phyloP scores from a whole-genome alignment of 202 grass and related monocot species.

The Zizania palustris region DNA sequence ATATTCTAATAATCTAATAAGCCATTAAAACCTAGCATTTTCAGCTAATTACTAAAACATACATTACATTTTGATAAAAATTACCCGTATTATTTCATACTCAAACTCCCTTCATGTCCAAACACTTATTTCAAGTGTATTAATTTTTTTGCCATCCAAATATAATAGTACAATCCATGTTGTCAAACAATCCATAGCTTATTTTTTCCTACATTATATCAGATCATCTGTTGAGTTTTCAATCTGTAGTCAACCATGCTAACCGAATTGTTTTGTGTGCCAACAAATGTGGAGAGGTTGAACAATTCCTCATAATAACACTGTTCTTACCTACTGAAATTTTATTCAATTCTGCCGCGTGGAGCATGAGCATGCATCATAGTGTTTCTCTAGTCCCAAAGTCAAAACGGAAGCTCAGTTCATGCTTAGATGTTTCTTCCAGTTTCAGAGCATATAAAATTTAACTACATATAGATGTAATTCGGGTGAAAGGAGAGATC shows the following conservation, averaged over 20 bases:
- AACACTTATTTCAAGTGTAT: no score
- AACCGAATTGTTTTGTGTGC: slow-evolving; percentile 15
- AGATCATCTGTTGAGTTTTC: slow-evolving; percentile 21
- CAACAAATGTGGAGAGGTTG: slow-evolving; percentile 44
- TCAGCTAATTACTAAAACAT: no score
- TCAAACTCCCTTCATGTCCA: no score
- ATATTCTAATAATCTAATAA: no score
- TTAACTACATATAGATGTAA: slow-evolving; percentile 12
- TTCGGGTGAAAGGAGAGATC: no score
- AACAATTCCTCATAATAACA: slow-evolving; percentile 21
- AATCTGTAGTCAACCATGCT: slow-evolving; percentile 33
- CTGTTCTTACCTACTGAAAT: slow-evolving; percentile 36
- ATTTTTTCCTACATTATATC: no score
- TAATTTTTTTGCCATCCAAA: no score
- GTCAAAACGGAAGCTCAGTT: slow-evolving; percentile 38
- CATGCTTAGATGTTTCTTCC: slow-evolving; percentile 37
- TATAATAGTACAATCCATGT: no score
- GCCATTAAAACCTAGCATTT: no score
- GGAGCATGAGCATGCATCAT: not conserved
- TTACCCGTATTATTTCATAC: no score
- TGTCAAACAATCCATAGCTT: no score
- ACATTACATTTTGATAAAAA: no score
- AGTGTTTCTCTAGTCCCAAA: slow-evolving; percentile 25
- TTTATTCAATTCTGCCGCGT: not conserved
- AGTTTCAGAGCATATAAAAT: not conserved